These are phyloP conservation scores for Pleodorina starrii DNA, from an alignment of 139 green algal species.

Conservation along the genomic window DNA sequence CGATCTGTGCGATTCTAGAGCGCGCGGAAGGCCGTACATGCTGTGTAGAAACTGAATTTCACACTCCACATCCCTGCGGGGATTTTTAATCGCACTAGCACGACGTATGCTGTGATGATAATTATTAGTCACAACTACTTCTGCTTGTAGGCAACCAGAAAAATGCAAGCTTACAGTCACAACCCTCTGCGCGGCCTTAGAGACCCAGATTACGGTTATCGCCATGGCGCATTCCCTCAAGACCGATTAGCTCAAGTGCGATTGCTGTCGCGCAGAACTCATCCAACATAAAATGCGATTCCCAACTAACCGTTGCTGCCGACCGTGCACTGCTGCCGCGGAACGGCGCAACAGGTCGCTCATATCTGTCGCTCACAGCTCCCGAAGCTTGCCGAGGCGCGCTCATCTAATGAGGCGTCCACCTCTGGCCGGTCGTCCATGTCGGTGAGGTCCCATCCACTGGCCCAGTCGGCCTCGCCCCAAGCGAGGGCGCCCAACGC, in stretches of 20 bases:
- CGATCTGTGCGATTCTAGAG: no score
- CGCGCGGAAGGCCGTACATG: no score
- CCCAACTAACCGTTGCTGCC: background rate
- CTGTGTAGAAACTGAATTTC: no score
- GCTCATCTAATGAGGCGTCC: background rate
- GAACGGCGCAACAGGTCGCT: background rate
- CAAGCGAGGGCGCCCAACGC: no score
- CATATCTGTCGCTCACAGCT: background rate
- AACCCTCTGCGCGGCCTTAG: background rate
- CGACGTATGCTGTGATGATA: no score
- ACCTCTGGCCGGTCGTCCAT: conserved; percentile 15
- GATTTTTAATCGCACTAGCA: no score
- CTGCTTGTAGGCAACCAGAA: no score
- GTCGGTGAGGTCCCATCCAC: conserved; percentile 1
- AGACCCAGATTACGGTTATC: background rate
- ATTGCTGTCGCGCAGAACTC: background rate
- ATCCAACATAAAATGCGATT: background rate
- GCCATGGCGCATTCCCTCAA: background rate
- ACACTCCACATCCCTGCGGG: no score
- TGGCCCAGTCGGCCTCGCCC: no score
- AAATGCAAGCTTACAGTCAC: background rate
- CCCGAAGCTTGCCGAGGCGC: background rate
- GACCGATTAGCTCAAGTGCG: background rate
- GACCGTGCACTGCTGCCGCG: no score
- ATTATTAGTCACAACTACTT: no score